These are phyloP conservation scores for Pseudogymnoascus destructans DNA, from an alignment of 2,329 filamentous ascomycete species.

Conservation along the genomic window DNA sequence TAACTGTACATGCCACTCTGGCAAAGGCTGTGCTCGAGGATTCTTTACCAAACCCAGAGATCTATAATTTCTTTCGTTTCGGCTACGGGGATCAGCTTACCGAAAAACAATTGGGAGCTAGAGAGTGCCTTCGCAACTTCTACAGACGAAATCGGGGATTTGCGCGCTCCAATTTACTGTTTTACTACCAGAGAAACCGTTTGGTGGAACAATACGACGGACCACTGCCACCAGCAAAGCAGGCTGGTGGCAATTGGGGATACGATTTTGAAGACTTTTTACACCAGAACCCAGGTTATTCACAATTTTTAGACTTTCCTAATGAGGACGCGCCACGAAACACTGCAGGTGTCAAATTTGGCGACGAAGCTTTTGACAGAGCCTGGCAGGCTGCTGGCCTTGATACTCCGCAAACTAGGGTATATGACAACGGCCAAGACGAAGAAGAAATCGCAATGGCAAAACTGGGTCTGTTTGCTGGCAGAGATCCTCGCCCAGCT, in stretches of 20 bases:
- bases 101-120: not conserved
- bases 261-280: not conserved
- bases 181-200: not conserved
- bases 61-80: not conserved
- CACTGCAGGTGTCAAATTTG: slow-evolving; percentile 24
- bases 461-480: not conserved
- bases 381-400: not conserved
- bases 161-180: not conserved
- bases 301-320: not conserved
- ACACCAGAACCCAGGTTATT: not conserved
- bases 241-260: not conserved
- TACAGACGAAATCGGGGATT: not conserved
- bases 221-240: not conserved
- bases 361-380: slow-evolving; percentile 12
- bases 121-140: not conserved
- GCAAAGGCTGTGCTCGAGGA: not conserved
- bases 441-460: not conserved
- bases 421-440: not conserved
- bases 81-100: not conserved
- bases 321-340: not conserved
- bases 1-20: not conserved
- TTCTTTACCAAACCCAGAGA: not conserved
- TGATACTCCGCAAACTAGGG: not conserved
- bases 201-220: slow-evolving; percentile 10
- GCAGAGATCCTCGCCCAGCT: not conserved